Evolutionary conservation across 768 basidiomycete species (phyloP).

Genomic region (Suillus americanus): DNA sequence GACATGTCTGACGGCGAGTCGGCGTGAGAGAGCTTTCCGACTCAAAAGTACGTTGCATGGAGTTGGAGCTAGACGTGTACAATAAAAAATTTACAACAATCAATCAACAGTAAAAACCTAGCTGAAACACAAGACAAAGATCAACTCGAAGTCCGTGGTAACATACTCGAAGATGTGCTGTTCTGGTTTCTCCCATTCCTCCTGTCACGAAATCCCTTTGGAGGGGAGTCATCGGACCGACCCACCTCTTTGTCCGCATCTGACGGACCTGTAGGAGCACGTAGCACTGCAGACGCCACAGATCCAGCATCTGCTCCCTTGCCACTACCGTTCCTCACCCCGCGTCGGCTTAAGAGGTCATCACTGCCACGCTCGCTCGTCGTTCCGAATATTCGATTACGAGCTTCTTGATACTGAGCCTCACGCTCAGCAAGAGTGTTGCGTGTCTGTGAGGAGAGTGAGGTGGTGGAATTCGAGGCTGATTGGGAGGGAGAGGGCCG

Average conservation of each 20-base stretch:
- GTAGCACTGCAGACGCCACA: slow-evolving; percentile 16
- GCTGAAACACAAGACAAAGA: neutral
- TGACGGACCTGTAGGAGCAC: slow-evolving; percentile 35
- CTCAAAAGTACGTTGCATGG: neutral
- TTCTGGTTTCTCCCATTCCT: slow-evolving; percentile 17
- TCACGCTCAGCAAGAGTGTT: slow-evolving; percentile 60
- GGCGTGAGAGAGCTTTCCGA: neutral
- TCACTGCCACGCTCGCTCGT: slow-evolving; percentile 13
- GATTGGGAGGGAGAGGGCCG: slow-evolving; percentile 46
- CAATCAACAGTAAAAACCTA: neutral
- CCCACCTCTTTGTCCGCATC: slow-evolving; percentile 4
- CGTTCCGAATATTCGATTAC: slow-evolving; percentile 68
- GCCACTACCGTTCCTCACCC: slow-evolving; percentile 2
- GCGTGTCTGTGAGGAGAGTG: slow-evolving; percentile 21
- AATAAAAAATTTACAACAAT: neutral
- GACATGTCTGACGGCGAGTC: neutral
- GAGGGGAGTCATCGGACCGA: slow-evolving; percentile 12
- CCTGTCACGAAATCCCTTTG: slow-evolving; percentile 30
- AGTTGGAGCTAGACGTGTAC: neutral
- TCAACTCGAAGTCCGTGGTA: neutral
- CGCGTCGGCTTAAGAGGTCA: neutral
- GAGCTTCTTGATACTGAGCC: slow-evolving; percentile 69
- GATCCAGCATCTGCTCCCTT: neutral
- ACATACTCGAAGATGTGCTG: neutral
- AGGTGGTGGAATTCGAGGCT: slow-evolving; percentile 14